Evolutionary conservation across 2,329 filamentous ascomycete genomes (phyloP), one percentile per base, ranked within the genome.

Genomic region (Ophiocordyceps australis): DNA sequence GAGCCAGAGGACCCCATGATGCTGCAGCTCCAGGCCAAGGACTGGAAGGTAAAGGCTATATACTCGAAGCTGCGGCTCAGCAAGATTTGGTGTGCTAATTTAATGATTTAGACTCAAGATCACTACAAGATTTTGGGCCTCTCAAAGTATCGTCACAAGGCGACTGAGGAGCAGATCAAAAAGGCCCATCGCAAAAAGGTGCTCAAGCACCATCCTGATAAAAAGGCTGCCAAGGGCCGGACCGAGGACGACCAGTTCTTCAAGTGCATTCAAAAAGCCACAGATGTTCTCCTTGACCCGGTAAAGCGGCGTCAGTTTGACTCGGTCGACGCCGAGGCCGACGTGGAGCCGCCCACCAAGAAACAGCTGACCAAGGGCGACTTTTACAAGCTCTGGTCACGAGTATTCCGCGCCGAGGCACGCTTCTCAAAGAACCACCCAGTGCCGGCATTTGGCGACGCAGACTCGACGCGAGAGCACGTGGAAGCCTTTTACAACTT

Each of bases 251-350:
- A 98, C 54, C 81, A 79, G 52, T 98, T 98, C 66, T 98, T 98
- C 77, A 98, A 98, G 69, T 98, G 91, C 57, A 98, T 98, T 53
- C 91, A 98, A 53, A 94, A 94, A 57, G 89, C 89, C 30, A 86
- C 78, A 42, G 89, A 98, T 45, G 68, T 95, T 27, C 77, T 98
- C 12, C 69, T 82, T 28, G 89, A 98, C 59, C 89, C 89, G 26
- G 65, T 74, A 50, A 91, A 82, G 61, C 80, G 89, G 34, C 75
- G 85, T 31, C 89, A 98, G 57, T 98, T 78, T 57, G 89, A 98
- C 55, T 93, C 82, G 3, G 85, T 95, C 33, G 89, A 98, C 45
- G 85, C 94, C 55, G 74, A 71, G 40, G 89, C 89, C 35, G 80
- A 98, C 30, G 76, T 93, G 31, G 80, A 92, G 44, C 81, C 86